Evolutionary conservation across 192 early-diverging fungal genomes (phyloP), one percentile per base, ranked within the genome.

Genomic region (Diversispora epigaea): DNA sequence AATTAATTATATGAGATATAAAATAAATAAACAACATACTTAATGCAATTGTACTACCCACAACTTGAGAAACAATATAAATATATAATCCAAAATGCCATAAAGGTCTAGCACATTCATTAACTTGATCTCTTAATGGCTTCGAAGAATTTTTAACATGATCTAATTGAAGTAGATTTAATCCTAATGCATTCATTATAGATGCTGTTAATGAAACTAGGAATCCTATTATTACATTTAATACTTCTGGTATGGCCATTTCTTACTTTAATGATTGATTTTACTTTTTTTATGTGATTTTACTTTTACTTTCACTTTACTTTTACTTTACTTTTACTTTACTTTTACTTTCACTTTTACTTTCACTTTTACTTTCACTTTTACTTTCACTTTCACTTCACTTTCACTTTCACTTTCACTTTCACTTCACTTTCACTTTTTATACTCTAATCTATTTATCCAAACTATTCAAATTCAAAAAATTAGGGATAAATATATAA

Each of bases 21-120:
- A 25, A 73, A 47, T 12, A 73, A 61, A 40, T 41, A 74, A 12
- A 6, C 7, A 76, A 78, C 86, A 82, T 83, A 87, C 88, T 85
- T 44, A 89, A 68, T 44, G 87, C 87, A 45, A 88, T 79, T 6
- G 87, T 86, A 43, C 84, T 87, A 10, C 88, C 86, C 39, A 85
- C 77, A 10, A 83, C 61, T 63, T 88, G 85, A 78, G 83, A 84
- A 12, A 71, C 50, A 47, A 87, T 80, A 66, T 88, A 86, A 19
- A 87, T 74, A 64, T 86, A 85, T 8, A 89, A 75, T 32, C 88
- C 86, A 40, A 87, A 32, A 50, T 87, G 86, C 88, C 88, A 87
- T 77, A 85, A 75, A 6, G 86, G 86, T 57, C 88, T 73, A 44
- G 84, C 80, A 78, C 87, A 87, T 19, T 89, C 85, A 56, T 85